Evolutionary conservation across 441 rosid species (phyloP).

Genomic region (Pelargonium myrrhifolium): DNA sequence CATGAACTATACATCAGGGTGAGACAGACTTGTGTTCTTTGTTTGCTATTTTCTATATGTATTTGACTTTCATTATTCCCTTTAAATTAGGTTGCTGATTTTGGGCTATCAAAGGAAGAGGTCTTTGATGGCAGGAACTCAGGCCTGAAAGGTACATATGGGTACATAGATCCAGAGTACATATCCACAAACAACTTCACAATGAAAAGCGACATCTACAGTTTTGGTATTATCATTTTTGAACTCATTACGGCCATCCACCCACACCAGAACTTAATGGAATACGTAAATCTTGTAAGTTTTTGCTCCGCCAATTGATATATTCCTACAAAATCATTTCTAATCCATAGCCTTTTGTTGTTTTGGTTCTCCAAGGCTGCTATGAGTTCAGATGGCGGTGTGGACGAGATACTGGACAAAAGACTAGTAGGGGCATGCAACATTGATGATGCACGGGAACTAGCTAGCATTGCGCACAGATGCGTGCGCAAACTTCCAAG

Average conservation of each 20-base stretch:
- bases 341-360: not conserved
- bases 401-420: conserved; percentile 73
- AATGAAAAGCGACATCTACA: conserved; percentile 77
- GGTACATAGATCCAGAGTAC: conserved; percentile 82
- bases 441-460: conserved; percentile 57
- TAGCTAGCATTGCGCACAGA: conserved; percentile 60
- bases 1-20: not conserved
- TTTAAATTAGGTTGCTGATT: conserved; percentile 80
- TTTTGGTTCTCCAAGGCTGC: conserved; percentile 44
- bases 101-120: conserved; percentile 89
- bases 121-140: conserved; percentile 62
- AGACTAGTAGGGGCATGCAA: conserved; percentile 53
- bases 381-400: conserved; percentile 90
- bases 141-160: conserved; percentile 85
- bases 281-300: conserved; percentile 79
- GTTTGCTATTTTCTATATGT: not conserved
- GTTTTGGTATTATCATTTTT: conserved; percentile 80
- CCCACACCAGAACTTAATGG: conserved; percentile 88
- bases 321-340: not conserved
- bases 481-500: conserved; percentile 73
- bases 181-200: conserved; percentile 78
- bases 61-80: not conserved
- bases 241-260: conserved; percentile 91
- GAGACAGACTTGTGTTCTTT: not conserved
- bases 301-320: not conserved